These are phyloP conservation scores for Harringtonia aguacate DNA, from an alignment of 2,329 filamentous ascomycete species.

Conservation along the genomic window DNA sequence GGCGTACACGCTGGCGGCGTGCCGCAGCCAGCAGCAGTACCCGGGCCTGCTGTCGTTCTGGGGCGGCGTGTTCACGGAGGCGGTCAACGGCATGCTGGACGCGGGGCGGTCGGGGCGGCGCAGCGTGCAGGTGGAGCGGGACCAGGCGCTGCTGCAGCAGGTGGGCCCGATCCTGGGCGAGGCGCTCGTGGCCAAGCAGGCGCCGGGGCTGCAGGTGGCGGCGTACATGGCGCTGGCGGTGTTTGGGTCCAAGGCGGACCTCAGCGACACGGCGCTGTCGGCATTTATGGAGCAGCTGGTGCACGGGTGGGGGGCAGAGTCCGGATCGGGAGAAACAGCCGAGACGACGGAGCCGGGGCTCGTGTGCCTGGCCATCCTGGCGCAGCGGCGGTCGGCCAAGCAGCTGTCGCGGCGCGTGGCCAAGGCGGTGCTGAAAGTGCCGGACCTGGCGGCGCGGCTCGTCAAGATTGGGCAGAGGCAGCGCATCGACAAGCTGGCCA, in stretches of 20 bases:
- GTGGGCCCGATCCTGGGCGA: conserved; percentile 63
- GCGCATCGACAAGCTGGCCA: conserved; percentile 59
- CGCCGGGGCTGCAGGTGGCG: conserved; percentile 70
- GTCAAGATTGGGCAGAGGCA: conserved; percentile 53
- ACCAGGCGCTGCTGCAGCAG: conserved; percentile 64
- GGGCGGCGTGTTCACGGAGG: conserved; percentile 79
- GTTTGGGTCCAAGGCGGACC: conserved; percentile 68
- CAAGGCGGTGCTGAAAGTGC: conserved; percentile 55
- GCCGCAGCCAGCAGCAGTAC: conserved; percentile 62
- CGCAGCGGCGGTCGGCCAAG: conserved; percentile 64
- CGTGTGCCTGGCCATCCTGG: conserved; percentile 69
- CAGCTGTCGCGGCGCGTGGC: conserved; percentile 60
- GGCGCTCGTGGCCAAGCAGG: conserved; percentile 63
- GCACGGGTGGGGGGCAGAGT: conserved; percentile 66
- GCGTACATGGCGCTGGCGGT: conserved; percentile 88
- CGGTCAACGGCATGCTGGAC: conserved; percentile 74
- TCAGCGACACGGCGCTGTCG: conserved; percentile 72
- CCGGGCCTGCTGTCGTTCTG: conserved; percentile 78
- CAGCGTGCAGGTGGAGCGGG: conserved; percentile 67
- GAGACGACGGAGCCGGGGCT: conserved; percentile 66
- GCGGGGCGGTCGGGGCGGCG: conserved; percentile 63
- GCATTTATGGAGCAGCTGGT: conserved; percentile 85
- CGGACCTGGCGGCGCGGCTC: conserved; percentile 48
- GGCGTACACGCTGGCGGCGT: conserved; percentile 64
- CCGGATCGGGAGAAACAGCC: no score